Percentiles rank a stretch among this genome's conserved stretches.
Evolutionary conservation across 371 early-diverging fungal genomes (phyloP).

Genomic region (Mortierella sp.): DNA sequence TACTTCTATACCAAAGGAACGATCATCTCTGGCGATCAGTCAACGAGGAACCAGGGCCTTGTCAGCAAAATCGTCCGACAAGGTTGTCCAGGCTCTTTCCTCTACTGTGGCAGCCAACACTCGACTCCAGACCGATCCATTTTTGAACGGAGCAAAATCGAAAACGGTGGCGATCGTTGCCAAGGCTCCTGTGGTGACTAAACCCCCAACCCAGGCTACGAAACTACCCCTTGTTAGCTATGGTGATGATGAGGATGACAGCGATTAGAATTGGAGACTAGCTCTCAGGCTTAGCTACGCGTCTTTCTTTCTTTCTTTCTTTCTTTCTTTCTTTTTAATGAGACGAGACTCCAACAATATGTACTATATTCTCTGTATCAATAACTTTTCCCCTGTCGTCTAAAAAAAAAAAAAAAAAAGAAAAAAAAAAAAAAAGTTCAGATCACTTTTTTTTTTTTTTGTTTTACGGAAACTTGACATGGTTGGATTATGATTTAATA

Average conservation of each 20-base stretch:
- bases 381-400: too few species aligned
- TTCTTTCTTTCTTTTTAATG: too few species aligned
- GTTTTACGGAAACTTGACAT: background rate
- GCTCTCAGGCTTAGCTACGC: too few species aligned
- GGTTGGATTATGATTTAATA: slow-evolving; percentile 21
- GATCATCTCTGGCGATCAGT: background rate
- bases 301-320: too few species aligned
- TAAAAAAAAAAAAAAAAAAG: too few species aligned
- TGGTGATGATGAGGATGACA: slow-evolving; percentile 23
- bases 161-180: background rate
- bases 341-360: too few species aligned
- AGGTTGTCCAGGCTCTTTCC: slow-evolving; percentile 18
- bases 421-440: too few species aligned
- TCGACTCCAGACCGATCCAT: slow-evolving; percentile 33
- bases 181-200: slow-evolving; percentile 1
- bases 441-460: background rate
- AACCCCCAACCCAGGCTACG: slow-evolving; percentile 1
- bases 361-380: too few species aligned
- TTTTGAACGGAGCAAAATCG: background rate
- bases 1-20: background rate
- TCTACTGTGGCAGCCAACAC: slow-evolving; percentile 30
- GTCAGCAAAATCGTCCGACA: background rate
- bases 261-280: slow-evolving; percentile 11
- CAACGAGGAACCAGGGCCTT: background rate
- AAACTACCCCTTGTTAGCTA: slow-evolving; percentile 28